Base-by-base conservation (phyloP, 352 stramenopile species). In the Pilasporangium apinafurcum region DNA sequence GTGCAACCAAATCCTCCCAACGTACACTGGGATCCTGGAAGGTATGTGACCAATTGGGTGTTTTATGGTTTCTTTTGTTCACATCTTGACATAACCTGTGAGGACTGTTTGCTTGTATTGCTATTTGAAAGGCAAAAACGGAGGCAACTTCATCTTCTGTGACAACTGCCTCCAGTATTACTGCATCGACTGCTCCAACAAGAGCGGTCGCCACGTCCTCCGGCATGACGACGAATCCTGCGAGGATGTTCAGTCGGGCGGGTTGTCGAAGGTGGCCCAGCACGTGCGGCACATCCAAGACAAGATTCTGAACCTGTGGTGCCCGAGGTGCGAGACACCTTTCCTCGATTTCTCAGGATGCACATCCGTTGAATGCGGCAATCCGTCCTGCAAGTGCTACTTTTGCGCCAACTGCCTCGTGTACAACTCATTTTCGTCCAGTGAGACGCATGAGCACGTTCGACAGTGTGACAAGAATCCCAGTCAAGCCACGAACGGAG, bases 261-360 rank as follows among this genome's bases (percentile, higher is more conserved):
- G 39, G 10, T 9, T 42, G 2, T 34, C 37, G 13, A 22, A 44
- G 14, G 28, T 51, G 12, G 12, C 17, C 12, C 36, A 38, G 16
- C 54, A 62, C 35, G 14, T 58, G 10, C 36, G 39, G 4, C 12
- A 17, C 8, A 57, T 62, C 32, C 48, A 57, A 39, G 44, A 64
- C 13, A 33, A 55, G 29, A 64, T 64, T 25, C 36, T 59, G 5
- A 64, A 54, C 44, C 37, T 59, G 16, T 30, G 40, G 32, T 64
- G 55, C 17, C 55, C 55, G n/a, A 28, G 47, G n/a, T 64, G 55
- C 41, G 40, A 28, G 18, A 22, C 29, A 4, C 48, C 54, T 2
- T 64, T 64, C 16, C 40, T 64, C 14, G 55, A 64, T 29, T 64
- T 59, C 33, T 44, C 48, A 1, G 48, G 54, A 13, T 62, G 54